These are phyloP conservation scores for Ophiostoma ips DNA, from an alignment of 2,329 filamentous ascomycete species.

Conservation along the genomic window DNA sequence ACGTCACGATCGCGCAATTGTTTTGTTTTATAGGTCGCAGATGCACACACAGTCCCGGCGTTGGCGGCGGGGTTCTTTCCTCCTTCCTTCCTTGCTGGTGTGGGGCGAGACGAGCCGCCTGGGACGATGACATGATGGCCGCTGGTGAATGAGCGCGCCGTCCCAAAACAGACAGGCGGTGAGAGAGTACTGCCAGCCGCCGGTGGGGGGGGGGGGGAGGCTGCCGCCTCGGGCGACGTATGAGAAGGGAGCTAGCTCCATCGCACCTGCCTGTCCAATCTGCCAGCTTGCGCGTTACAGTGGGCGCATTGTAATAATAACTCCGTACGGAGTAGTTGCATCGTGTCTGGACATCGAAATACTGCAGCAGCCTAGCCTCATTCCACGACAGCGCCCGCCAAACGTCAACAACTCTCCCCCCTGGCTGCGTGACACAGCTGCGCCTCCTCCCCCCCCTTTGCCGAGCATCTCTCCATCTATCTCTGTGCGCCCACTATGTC, in stretches of 20 bases:
- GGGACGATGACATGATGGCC: background rate
- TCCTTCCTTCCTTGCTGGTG: background rate
- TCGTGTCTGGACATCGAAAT: background rate
- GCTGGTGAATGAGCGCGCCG: background rate
- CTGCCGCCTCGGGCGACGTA: conserved; percentile 16
- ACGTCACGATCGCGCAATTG: background rate
- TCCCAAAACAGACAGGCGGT: conserved; percentile 10
- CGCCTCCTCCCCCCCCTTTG: too few relatives aligned
- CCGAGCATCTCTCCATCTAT: too few relatives aligned
- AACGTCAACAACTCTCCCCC: background rate
- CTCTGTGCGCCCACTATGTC: conserved; percentile 8
- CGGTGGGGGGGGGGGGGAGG: too few relatives aligned
- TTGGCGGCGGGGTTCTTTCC: conserved; percentile 6
- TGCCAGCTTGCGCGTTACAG: background rate
- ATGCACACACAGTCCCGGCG: background rate
- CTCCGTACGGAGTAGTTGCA: too few relatives aligned
- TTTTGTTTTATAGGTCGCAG: too few relatives aligned
- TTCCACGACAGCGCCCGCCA: background rate
- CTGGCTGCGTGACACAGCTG: too few relatives aligned
- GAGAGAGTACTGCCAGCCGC: conserved; percentile 22
- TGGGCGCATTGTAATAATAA: background rate
- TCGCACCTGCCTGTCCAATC: background rate
- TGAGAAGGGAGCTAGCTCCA: conserved; percentile 4
- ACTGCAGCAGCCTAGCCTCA: background rate
- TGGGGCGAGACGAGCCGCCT: too few relatives aligned